Percentiles rank a stretch among this genome's conserved stretches.
These are phyloP conservation scores for Penicillium sp. DNA, from an alignment of 2,329 filamentous ascomycete genomes.

Conservation along the genomic window DNA sequence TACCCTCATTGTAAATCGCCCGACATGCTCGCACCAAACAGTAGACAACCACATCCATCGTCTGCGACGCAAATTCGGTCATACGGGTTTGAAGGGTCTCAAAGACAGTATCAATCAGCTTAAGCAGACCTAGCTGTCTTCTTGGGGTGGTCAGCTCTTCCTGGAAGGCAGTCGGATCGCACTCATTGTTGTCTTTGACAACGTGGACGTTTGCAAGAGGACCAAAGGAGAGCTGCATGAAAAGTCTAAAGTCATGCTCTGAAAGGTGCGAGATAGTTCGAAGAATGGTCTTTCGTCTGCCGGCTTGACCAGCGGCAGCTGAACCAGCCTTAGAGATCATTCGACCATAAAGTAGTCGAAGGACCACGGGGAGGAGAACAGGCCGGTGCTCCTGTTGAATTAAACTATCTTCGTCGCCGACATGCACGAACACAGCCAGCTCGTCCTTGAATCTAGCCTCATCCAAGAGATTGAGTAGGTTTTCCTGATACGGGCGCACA, in stretches of 20 bases:
- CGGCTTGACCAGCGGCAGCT: slow-evolving; percentile 67
- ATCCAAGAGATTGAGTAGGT: slow-evolving; percentile 81
- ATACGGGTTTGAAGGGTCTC: slow-evolving; percentile 77
- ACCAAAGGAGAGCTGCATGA: slow-evolving; percentile 78
- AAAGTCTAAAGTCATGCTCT: slow-evolving; percentile 71
- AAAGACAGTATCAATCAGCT: slow-evolving; percentile 85
- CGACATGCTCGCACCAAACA: slow-evolving; percentile 72
- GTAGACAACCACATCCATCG: slow-evolving; percentile 77
- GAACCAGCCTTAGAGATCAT: slow-evolving; percentile 75
- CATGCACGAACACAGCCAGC: slow-evolving; percentile 80
- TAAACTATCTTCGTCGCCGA: slow-evolving; percentile 60
- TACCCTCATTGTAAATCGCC: slow-evolving; percentile 37
- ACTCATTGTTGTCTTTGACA: slow-evolving; percentile 49
- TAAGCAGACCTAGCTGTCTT: slow-evolving; percentile 86
- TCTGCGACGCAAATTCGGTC: slow-evolving; percentile 61
- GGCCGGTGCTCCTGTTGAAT: slow-evolving; percentile 71
- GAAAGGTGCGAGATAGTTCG: slow-evolving; percentile 76
- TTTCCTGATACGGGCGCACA: slow-evolving; percentile 76
- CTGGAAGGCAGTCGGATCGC: slow-evolving; percentile 53
- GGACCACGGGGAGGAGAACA: slow-evolving; percentile 77
- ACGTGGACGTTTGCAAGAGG: slow-evolving; percentile 62
- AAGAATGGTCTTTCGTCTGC: slow-evolving; percentile 70
- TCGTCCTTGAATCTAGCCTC: slow-evolving; percentile 92
- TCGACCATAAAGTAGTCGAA: slow-evolving; percentile 84
- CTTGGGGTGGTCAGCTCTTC: slow-evolving; percentile 63